Conservation (phyloP, 1,284 basidiomycete species). For the Cystobasidium sp. region DNA sequence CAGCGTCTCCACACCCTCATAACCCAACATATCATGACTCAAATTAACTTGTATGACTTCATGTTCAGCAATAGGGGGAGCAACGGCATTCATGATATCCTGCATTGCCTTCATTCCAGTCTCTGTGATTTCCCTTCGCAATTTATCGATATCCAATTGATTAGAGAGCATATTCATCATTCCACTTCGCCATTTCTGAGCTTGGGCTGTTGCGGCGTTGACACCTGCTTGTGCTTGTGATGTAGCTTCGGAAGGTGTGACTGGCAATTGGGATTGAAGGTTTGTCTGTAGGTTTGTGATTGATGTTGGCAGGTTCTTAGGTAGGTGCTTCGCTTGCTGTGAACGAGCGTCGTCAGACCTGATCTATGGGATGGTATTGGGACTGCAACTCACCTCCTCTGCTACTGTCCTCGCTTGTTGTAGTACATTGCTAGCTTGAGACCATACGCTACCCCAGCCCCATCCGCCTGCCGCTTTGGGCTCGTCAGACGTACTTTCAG, state of each 20-base stretch:
- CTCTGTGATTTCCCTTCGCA: slow-evolving; percentile 63
- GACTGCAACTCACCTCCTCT: slow-evolving; percentile 67
- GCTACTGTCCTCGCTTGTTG: slow-evolving; percentile 85
- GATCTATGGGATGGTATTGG: slow-evolving; percentile 29
- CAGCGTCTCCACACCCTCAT: slow-evolving; percentile 94
- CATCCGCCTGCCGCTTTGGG: slow-evolving; percentile 45
- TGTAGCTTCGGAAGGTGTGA: slow-evolving; percentile 24
- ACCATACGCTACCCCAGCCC: slow-evolving; percentile 80
- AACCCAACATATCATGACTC: slow-evolving; percentile 94
- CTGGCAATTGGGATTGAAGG: slow-evolving; percentile 29
- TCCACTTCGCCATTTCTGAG: slow-evolving; percentile 71
- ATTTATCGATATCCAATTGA: slow-evolving; percentile 78
- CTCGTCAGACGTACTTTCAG: slow-evolving; percentile 5
- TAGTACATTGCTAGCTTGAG: slow-evolving; percentile 78
- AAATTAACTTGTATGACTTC: slow-evolving; percentile 96
- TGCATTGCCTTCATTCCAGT: slow-evolving; percentile 83
- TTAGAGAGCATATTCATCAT: slow-evolving; percentile 63
- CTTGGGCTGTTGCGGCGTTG: slow-evolving; percentile 65
- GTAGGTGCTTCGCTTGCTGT: slow-evolving; percentile 67
- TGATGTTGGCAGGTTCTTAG: slow-evolving; percentile 44
- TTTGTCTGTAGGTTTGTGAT: slow-evolving; percentile 7
- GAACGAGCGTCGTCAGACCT: slow-evolving; percentile 61
- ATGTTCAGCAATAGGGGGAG: slow-evolving; percentile 95
- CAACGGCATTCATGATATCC: slow-evolving; percentile 92
- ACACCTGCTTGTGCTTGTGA: slow-evolving; percentile 32